These are phyloP conservation scores for Myxozyma melibiosi DNA, from an alignment of 805 yeast species.

Conservation along the genomic window DNA sequence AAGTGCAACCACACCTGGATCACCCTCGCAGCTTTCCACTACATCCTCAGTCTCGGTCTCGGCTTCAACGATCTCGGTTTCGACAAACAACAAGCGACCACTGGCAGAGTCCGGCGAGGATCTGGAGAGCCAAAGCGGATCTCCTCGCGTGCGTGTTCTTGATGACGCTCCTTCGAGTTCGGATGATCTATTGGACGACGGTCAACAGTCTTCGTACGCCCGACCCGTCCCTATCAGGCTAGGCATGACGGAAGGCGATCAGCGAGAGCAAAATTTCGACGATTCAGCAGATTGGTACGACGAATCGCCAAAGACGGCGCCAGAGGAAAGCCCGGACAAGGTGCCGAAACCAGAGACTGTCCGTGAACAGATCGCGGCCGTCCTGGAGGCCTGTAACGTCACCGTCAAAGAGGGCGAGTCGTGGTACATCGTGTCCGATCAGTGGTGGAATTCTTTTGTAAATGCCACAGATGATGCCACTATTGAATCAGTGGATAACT, in stretches of 20 bases:
- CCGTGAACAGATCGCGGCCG: slow-evolving; percentile 13
- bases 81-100: slow-evolving; percentile 15
- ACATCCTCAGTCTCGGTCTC: slow-evolving; percentile 4
- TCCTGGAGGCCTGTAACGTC: slow-evolving; percentile 1
- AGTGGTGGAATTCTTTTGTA: slow-evolving; percentile 28
- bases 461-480: neutral
- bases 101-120: slow-evolving; percentile 17
- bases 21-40: slow-evolving; percentile 6
- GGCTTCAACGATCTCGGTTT: neutral
- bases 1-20: slow-evolving; percentile 4
- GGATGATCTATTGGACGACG: slow-evolving; percentile 1
- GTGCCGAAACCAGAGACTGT: slow-evolving; percentile 2
- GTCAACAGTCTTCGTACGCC: slow-evolving; percentile 3
- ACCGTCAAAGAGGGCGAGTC: slow-evolving; percentile 19
- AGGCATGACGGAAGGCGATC: neutral
- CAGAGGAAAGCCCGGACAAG: neutral
- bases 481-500: slow-evolving; percentile 30
- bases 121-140: slow-evolving; percentile 13
- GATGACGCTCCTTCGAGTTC: slow-evolving; percentile 13
- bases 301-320: neutral
- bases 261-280: neutral
- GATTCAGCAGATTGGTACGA: neutral
- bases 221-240: slow-evolving; percentile 2
- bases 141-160: slow-evolving; percentile 23
- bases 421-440: slow-evolving; percentile 28